phyloP scores from a whole-genome alignment of 345 rosid genomes.

The Eucalyptus melliodora region DNA sequence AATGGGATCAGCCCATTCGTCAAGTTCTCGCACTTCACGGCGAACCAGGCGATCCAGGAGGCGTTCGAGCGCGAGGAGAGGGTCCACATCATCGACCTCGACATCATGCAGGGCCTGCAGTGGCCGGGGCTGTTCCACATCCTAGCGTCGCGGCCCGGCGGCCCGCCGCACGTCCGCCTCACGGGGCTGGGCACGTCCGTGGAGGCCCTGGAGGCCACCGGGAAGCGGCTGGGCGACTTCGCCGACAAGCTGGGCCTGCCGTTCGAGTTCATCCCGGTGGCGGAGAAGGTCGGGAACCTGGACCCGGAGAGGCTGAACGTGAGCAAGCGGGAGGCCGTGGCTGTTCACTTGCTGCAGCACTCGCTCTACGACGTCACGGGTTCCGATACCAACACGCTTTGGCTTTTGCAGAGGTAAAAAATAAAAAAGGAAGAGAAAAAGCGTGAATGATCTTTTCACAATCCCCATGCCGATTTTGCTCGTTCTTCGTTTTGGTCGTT shows the following conservation, averaged over 20 bases:
- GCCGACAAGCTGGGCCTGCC: conserved; percentile 83
- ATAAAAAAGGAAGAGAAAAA: neutral
- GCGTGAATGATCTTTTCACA: neutral
- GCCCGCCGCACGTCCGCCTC: conserved; percentile 87
- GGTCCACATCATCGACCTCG: conserved; percentile 92
- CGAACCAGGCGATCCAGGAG: conserved; percentile 95
- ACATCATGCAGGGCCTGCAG: conserved; percentile 97
- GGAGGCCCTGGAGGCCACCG: conserved; percentile 88
- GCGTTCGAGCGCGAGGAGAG: conserved; percentile 91
- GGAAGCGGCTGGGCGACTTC: conserved; percentile 82
- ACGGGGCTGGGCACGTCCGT: conserved; percentile 89
- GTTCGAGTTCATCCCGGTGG: conserved; percentile 78
- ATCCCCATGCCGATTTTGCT: neutral
- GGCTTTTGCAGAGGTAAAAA: conserved; percentile 79
- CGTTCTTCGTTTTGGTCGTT: neutral
- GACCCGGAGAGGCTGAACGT: conserved; percentile 67
- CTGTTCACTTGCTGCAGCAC: conserved; percentile 98
- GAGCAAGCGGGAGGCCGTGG: conserved; percentile 85
- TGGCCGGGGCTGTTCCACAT: conserved; percentile 99
- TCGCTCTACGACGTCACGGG: conserved; percentile 97
- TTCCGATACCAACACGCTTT: conserved; percentile 76
- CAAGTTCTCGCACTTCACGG: conserved; percentile 97
- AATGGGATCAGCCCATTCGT: conserved; percentile 95
- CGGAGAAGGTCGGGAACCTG: conserved; percentile 81
- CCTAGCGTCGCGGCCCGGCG: conserved; percentile 83